Base-by-base conservation (phyloP, 192 early-diverging fungal genomes). In the Jimgerdemannia lactiflua region DNA sequence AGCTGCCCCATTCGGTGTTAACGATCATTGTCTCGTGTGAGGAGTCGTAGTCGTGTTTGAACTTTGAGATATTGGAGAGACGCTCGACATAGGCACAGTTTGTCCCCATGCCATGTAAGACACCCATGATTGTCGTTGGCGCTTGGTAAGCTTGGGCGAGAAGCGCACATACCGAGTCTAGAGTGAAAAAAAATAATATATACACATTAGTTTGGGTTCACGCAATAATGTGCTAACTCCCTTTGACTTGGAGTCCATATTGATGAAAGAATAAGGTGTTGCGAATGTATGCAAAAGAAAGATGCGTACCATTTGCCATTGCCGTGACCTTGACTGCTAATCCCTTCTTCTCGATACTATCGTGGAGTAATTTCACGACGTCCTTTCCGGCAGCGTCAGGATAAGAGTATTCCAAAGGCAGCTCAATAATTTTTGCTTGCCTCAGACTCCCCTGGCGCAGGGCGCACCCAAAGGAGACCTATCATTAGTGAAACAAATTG, bases 1-100 rank as follows among this genome's bases (percentile, higher is more conserved):
- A 96, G 65, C 92, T 94, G 71, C 95, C 93, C 96, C 96, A 98
- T 78, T 98, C 96, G 68, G 90, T 95, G 83, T 97, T 98, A 84
- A 98, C 91, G 72, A 95, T 88, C 94, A 98, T 96, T 69, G 91
- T 89, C 39, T 43, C 39, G 65, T 82, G 7, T 18, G 74, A 41
- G 39, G 65, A 42, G 17, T 79, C 67, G 7, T 75, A 49, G 11
- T 75, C 69, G 71, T 82, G 74, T 41, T 82, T 76, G 41, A 83
- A 65, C 40, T 79, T 82, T 64, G 85, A 84, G 77, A 79, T 84
- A 78, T 79, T 86, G 54, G 70, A 74, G 49, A 59, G 74, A 17
- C 66, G 66, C 70, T 90, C 89, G 79, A 89, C 94, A 92, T 89
- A 87, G 71, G 78, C 95, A 68, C 95, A 94, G 74, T 97, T 98